Evolutionary conservation across 2,329 filamentous ascomycete species (phyloP).

Genomic region (Sclerotinia nivalis): DNA sequence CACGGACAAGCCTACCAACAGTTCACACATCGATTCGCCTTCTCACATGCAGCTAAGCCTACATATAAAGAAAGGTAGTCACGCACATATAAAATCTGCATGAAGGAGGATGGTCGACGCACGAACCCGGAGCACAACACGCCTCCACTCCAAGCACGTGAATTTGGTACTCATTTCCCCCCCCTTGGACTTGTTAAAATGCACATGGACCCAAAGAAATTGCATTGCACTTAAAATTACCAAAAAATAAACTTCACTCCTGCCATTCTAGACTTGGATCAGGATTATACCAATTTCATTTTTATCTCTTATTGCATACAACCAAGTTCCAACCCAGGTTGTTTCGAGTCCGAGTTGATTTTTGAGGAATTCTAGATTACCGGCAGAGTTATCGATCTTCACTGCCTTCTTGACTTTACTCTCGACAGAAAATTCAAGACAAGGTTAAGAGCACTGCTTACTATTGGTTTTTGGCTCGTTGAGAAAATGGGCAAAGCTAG

Average conservation of each 20-base stretch:
- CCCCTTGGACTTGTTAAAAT: background rate
- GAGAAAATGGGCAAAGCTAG: background rate
- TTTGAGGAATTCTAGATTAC: background rate
- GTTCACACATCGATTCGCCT: constrained; percentile 10
- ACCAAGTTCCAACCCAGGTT: background rate
- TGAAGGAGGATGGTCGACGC: constrained; percentile 6
- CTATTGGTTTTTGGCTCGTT: constrained; percentile 3
- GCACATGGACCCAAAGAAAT: background rate
- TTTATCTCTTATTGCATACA: constrained; percentile 5
- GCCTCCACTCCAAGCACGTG: constrained; percentile 18
- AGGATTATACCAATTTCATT: background rate
- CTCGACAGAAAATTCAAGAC: constrained; percentile 1
- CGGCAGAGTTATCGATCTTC: constrained; percentile 17
- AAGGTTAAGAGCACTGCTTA: background rate
- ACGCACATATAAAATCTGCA: constrained; percentile 22
- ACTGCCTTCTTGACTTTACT: too few relatives aligned
- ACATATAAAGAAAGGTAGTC: constrained; percentile 5
- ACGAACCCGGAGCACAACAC: constrained; percentile 18
- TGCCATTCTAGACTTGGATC: background rate
- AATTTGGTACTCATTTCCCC: background rate
- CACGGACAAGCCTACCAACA: constrained; percentile 7
- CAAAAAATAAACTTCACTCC: background rate
- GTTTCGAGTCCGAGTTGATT: background rate
- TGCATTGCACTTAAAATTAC: background rate
- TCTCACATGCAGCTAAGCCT: constrained; percentile 16